Evolutionary conservation across 768 basidiomycete genomes (phyloP), one percentile per base, ranked within the genome.

Genomic region (Russula foetens): DNA sequence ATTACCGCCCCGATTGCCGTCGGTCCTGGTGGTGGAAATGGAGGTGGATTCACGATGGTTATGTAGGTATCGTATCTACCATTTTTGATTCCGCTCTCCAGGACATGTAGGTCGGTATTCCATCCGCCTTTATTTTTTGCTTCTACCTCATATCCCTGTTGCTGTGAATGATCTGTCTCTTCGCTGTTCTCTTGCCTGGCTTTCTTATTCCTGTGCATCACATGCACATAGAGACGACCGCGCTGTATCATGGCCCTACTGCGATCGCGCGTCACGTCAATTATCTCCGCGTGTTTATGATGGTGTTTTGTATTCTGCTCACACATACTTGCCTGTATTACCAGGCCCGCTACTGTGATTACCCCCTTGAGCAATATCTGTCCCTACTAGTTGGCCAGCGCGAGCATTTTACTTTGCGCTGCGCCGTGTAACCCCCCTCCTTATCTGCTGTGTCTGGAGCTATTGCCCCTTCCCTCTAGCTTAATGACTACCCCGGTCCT

Each of bases 31-130:
- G 69, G 75, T 56, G 75, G 72, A 61, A 71, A 70, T 44, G 61
- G 60, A 33, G 48, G 54, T 17, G 75, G 71, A 59, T 78, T 75
- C 69, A 70, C 71, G 33, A 76, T 78, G 72, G 66, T 78, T 64
- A 67, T 74, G 66, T 73, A 63, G 61, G 44, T 56, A 50, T 39
- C 33, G n/a, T 56, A 19, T n/a, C 29, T 26, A 11, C 17, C 31
- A 3, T 17, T 19, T 35, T 17, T n/a, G 4, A n/a, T 14, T 28
- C 21, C n/a, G 17, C 11, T n/a, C 12, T 24, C 23, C 39, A n/a
- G 23, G 15, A 19, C 26, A 15, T 44, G 38, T 39, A 52, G 17
- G 29, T 51, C 33, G 41, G 23, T 38, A 33, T 58, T 44, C 12
- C 53, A 21, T 52, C 26, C 28, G 21, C 56, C n/a, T 39, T n/a